phyloP scores from a whole-genome alignment of 306 rosid genomes.

The Acacia confusa region DNA sequence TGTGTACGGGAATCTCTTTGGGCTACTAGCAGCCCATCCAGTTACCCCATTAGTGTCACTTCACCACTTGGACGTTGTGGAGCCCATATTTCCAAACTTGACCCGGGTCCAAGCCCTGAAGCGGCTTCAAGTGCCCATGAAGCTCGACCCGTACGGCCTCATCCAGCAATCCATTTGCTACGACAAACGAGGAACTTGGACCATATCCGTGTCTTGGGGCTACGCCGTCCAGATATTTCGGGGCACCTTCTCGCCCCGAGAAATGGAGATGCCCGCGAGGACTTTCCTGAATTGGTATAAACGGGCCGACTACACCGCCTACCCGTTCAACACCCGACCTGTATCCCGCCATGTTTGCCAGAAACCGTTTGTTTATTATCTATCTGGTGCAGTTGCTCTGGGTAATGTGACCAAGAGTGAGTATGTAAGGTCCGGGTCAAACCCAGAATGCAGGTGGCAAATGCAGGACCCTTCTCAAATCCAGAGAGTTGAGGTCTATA shows the following conservation, averaged over 20 bases:
- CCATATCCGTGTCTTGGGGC: conserved; percentile 73
- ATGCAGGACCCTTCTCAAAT: conserved; percentile 58
- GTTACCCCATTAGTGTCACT: conserved; percentile 63
- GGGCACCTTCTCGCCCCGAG: conserved; percentile 54
- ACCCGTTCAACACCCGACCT: conserved; percentile 62
- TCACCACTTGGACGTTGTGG: conserved; percentile 72
- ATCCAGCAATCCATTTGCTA: conserved; percentile 82
- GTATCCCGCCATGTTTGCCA: conserved; percentile 48
- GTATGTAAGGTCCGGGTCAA: conserved; percentile 32
- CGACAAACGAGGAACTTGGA: conserved; percentile 60
- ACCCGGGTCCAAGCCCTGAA: conserved; percentile 48
- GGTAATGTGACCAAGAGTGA: conserved; percentile 33
- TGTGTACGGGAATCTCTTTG: conserved; percentile 70
- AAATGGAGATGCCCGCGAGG: conserved; percentile 65
- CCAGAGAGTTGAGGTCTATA: conserved; percentile 40
- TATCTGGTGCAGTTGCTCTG: conserved; percentile 14
- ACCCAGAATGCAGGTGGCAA: conserved; percentile 56
- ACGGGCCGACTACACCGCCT: conserved; percentile 45
- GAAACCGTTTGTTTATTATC: conserved; percentile 54
- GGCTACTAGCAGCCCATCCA: conserved; percentile 79
- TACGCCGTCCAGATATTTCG: conserved; percentile 70
- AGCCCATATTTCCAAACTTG: conserved; percentile 69
- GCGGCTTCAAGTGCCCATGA: conserved; percentile 46
- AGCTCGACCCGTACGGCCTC: conserved; percentile 58
- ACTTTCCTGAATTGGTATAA: conserved; percentile 70